Conservation (phyloP, 2,329 filamentous ascomycete species). For the Clonostachys byssicola region DNA sequence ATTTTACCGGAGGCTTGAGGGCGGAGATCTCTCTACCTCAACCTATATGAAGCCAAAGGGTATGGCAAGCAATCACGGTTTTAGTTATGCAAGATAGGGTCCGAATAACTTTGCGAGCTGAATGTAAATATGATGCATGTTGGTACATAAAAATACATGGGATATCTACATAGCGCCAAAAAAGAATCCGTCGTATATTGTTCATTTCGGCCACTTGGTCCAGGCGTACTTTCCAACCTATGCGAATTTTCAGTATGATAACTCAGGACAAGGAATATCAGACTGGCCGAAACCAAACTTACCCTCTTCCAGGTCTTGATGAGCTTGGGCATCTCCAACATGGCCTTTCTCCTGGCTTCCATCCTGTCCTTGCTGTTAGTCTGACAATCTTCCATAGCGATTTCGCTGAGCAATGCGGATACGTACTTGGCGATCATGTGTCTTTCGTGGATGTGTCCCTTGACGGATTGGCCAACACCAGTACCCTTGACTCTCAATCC, state of each 20-base stretch:
- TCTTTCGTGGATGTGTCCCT: conserved; percentile 92
- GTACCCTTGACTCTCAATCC: conserved; percentile 88
- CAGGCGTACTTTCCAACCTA: conserved; percentile 52
- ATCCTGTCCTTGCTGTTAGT: conserved; percentile 50
- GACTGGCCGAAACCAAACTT: conserved; percentile 25
- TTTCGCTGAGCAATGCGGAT: background rate
- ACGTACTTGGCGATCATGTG: conserved; percentile 71
- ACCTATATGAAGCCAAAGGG: too few relatives aligned
- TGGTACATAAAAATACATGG: conserved; percentile 14
- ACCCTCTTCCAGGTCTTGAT: conserved; percentile 93
- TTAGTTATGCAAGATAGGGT: too few relatives aligned
- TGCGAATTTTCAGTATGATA: conserved; percentile 23
- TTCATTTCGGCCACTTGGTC: conserved; percentile 54
- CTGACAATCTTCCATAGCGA: background rate
- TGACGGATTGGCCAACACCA: conserved; percentile 86
- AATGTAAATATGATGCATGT: background rate
- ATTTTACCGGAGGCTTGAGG: too few relatives aligned
- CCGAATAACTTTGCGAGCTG: too few relatives aligned
- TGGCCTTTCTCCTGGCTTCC: conserved; percentile 85
- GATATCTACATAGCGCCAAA: conserved; percentile 19
- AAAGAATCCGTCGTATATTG: conserved; percentile 7
- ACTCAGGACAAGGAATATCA: background rate
- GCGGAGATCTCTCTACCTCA: too few relatives aligned
- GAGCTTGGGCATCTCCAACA: conserved; percentile 91
- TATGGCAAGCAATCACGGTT: too few relatives aligned